These are phyloP conservation scores for Chalciporus chontae DNA, from an alignment of 768 basidiomycete species.

Conservation along the genomic window DNA sequence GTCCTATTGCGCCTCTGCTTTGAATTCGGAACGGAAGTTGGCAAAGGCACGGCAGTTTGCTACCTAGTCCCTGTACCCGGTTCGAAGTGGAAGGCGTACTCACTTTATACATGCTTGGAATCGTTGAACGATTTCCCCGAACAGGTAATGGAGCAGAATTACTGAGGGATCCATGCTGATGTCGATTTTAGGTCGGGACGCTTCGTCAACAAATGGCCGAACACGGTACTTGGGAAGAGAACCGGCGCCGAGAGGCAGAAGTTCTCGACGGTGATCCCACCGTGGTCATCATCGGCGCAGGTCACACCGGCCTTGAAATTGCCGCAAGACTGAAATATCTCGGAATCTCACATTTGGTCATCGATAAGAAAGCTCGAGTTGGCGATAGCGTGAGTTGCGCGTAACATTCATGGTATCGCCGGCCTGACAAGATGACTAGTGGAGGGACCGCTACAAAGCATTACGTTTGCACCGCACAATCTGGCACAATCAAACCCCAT, in stretches of 20 bases:
- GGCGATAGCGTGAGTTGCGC: constrained; percentile 40
- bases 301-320: constrained; percentile 62
- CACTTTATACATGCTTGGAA: constrained; percentile 58
- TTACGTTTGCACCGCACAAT: constrained; percentile 53
- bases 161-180: constrained; percentile 1
- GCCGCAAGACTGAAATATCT: constrained; percentile 65
- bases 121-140: constrained; percentile 56
- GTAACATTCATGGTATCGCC: neutral
- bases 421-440: constrained; percentile 23
- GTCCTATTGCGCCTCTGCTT: constrained; percentile 56
- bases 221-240: constrained; percentile 54
- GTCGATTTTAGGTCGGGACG: constrained; percentile 30
- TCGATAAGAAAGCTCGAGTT: constrained; percentile 50
- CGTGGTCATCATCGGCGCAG: constrained; percentile 62
- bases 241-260: constrained; percentile 39
- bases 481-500: constrained; percentile 56
- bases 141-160: constrained; percentile 26
- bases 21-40: constrained; percentile 48
- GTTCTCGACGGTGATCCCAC: constrained; percentile 50
- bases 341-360: constrained; percentile 50
- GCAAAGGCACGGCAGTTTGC: constrained; percentile 49
- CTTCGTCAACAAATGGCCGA: constrained; percentile 40
- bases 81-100: constrained; percentile 56
- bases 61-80: constrained; percentile 47
- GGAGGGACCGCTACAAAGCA: constrained; percentile 58